These are phyloP conservation scores for Epichloe sibirici DNA, from an alignment of 2,329 filamentous ascomycete species.

Conservation along the genomic window DNA sequence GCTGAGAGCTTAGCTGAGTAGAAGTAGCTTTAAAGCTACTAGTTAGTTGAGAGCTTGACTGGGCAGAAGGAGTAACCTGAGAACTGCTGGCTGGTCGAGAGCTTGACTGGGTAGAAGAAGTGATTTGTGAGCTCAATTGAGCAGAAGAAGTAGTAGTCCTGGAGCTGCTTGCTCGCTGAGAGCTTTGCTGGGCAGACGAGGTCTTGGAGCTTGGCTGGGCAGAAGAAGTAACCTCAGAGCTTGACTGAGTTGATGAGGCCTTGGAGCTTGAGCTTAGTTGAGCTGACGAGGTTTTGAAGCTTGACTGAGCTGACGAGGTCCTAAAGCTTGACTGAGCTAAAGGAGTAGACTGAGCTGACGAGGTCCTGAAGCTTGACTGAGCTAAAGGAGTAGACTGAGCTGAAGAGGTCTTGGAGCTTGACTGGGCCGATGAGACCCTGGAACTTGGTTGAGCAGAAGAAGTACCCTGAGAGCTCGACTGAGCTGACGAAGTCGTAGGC, in stretches of 20 bases:
- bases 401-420: not conserved
- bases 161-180: not conserved
- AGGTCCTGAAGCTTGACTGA: too few species aligned
- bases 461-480: not conserved
- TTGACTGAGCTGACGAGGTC: too few species aligned
- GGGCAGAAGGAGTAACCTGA: not conserved
- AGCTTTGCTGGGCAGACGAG: not conserved
- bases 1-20: not conserved
- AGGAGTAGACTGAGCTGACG: too few species aligned
- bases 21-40: not conserved
- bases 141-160: not conserved
- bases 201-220: not conserved
- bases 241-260: not conserved
- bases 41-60: not conserved
- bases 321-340: too few species aligned
- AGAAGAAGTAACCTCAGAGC: not conserved
- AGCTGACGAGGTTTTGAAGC: fast-evolving
- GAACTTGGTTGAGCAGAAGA: not conserved
- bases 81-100: not conserved
- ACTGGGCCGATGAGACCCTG: not conserved
- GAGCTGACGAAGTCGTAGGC: not conserved
- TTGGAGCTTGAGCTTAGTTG: not conserved
- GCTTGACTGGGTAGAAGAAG: not conserved
- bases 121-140: not conserved
- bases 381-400: not conserved